Evolutionary conservation across 2,329 filamentous ascomycete genomes (phyloP).

Genomic region (Massarina eburnea): DNA sequence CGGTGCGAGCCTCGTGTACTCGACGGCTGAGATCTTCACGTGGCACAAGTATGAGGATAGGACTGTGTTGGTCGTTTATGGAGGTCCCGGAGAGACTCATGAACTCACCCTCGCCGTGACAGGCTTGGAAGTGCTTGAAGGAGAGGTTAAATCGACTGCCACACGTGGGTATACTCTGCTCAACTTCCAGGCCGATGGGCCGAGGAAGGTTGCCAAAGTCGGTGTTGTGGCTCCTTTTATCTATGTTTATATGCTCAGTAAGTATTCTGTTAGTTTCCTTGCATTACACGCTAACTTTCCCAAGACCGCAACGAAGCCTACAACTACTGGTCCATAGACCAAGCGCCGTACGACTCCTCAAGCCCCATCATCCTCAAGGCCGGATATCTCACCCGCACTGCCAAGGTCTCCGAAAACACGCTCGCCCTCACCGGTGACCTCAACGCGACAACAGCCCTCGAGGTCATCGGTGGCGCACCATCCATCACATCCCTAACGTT

Average conservation of each 20-base stretch:
- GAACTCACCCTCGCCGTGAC: constrained; percentile 57
- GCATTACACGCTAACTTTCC: constrained; percentile 10
- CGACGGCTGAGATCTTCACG: constrained; percentile 67
- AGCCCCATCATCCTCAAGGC: constrained; percentile 61
- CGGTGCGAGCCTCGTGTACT: constrained; percentile 63
- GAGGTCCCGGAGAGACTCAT: constrained; percentile 62
- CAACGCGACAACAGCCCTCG: constrained; percentile 67
- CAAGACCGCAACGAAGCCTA: constrained; percentile 68
- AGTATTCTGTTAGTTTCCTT: constrained; percentile 14
- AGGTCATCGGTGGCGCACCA: constrained; percentile 65
- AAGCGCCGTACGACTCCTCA: constrained; percentile 31
- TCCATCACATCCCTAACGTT: constrained; percentile 60
- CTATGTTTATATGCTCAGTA: constrained; percentile 60
- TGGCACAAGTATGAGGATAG: constrained; percentile 65
- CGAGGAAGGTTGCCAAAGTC: constrained; percentile 56
- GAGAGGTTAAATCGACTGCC: constrained; percentile 41
- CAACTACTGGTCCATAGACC: constrained; percentile 67
- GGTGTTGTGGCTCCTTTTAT: constrained; percentile 45
- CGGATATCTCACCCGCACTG: constrained; percentile 65
- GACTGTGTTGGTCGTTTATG: constrained; percentile 66
- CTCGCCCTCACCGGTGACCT: constrained; percentile 70
- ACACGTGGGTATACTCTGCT: constrained; percentile 50
- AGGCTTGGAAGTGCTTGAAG: constrained; percentile 44
- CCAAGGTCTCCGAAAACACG: constrained; percentile 56
- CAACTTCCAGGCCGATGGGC: constrained; percentile 59